Conservation (phyloP, 1,139 yeast genomes). For the Debaryomyces subglobosus region DNA sequence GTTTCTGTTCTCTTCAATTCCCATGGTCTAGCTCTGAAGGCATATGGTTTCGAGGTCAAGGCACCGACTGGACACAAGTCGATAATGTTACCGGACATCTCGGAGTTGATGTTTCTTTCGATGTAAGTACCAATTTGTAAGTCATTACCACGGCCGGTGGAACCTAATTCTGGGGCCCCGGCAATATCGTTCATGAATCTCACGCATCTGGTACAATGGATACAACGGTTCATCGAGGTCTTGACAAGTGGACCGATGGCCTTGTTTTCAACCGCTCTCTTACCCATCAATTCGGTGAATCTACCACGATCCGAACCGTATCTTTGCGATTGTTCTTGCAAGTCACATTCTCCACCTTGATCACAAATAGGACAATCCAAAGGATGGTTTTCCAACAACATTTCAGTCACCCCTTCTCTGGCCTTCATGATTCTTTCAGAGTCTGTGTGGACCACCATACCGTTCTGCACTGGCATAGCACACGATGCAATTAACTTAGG, state of each 20-base stretch:
- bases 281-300: slow-evolving; percentile 78
- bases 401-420: slow-evolving; percentile 89
- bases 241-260: slow-evolving; percentile 89
- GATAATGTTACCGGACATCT: slow-evolving; percentile 84
- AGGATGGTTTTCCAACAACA: slow-evolving; percentile 87
- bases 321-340: slow-evolving; percentile 85
- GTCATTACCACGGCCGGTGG: slow-evolving; percentile 89
- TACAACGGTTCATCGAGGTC: slow-evolving; percentile 92
- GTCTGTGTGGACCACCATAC: slow-evolving; percentile 86
- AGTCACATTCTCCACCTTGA: slow-evolving; percentile 94
- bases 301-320: slow-evolving; percentile 89
- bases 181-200: slow-evolving; percentile 91
- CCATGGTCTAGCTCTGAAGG: slow-evolving; percentile 93
- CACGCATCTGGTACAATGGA: slow-evolving; percentile 91
- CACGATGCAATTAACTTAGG: slow-evolving; percentile 91
- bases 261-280: slow-evolving; percentile 89
- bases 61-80: slow-evolving; percentile 96
- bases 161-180: slow-evolving; percentile 90
- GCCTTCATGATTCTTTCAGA: slow-evolving; percentile 81
- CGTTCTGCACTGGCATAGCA: slow-evolving; percentile 88
- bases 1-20: slow-evolving; percentile 89
- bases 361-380: slow-evolving; percentile 93
- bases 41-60: slow-evolving; percentile 85
- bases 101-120: slow-evolving; percentile 82
- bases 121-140: slow-evolving; percentile 91